Base-by-base conservation (phyloP, 2,329 filamentous ascomycete species). In the Botryotinia globosa region DNA sequence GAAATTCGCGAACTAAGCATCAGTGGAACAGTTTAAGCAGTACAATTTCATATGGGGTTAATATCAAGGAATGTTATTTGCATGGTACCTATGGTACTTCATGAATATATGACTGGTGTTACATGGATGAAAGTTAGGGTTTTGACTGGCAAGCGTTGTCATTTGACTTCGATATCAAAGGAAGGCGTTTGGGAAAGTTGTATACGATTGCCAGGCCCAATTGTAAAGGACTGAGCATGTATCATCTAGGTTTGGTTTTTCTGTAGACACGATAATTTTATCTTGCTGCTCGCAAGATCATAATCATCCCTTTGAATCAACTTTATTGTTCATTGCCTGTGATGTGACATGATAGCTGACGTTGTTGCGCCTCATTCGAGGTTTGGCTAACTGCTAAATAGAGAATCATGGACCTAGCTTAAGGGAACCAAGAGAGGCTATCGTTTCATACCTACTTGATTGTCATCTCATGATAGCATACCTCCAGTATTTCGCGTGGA, bases 1-100 rank as follows among this genome's bases (percentile, higher is more conserved):
- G 94, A 99, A 85, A 99, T 99, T 82, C 87, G 96, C 77, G 96
- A 98, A 83, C 83, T 99, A 83, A 98, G 95, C 83, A 99, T 99
- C 85, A 91, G 89, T 78, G 89, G 89, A 62, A 91, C 89, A 4
- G 89, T 91, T 71, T 91, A 82, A 82, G 73, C 44, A 69, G 58
- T 56, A n/a, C n/a, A 22, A 22, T 5, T 32, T 39, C 39, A 25
- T 51, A 34, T 37, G n/a, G 59, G 20, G 9, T 54, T 45, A 32
- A 44, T 58, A 48, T 63, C 65, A 42, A 25, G 29, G 65, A 69
- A 39, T 72, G 34, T 32, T 39, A 51, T 72, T 69, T 68, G 54
- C 64, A 69, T 72, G 64, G 54, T 61, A 69, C 54, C 58, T 59
- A 56, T 69, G 64, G 54, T 61, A 69, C 54, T 67, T 59, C 51